These are phyloP conservation scores for Amoebophrya sp. DNA, from an alignment of 169 alveolate genomes.

Conservation along the genomic window DNA sequence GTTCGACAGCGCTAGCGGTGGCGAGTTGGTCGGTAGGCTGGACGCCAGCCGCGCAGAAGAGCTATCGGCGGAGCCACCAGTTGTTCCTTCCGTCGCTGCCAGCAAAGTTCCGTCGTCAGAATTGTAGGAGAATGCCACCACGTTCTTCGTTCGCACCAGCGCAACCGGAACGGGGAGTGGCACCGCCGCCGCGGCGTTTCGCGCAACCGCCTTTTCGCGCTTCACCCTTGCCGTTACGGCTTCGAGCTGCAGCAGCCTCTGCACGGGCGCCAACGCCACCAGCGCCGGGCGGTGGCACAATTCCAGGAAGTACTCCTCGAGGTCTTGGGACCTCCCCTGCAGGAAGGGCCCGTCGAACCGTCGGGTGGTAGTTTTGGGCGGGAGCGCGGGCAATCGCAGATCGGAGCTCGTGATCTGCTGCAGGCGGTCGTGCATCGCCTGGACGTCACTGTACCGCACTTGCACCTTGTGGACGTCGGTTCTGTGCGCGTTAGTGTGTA, in stretches of 20 bases:
- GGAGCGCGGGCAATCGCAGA: background rate
- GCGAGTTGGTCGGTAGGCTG: too few relatives aligned
- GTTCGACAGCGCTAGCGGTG: too few relatives aligned
- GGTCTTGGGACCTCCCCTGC: background rate
- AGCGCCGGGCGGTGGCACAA: background rate
- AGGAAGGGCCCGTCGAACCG: background rate
- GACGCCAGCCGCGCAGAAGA: too few relatives aligned
- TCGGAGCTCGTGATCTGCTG: background rate
- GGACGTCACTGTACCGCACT: background rate
- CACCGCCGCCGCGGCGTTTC: background rate
- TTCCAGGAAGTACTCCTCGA: background rate
- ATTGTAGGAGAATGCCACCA: background rate
- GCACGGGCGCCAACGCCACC: background rate
- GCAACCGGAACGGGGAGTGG: background rate
- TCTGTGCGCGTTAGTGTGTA: too few relatives aligned
- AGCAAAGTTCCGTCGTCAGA: background rate
- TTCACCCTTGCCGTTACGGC: background rate
- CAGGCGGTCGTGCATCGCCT: background rate
- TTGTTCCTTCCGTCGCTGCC: background rate
- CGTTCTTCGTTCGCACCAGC: background rate
- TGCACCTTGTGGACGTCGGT: background rate
- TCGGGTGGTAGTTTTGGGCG: background rate
- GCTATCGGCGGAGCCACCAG: too few relatives aligned
- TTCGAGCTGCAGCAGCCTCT: background rate
- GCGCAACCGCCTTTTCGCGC: background rate